Conservation (phyloP, 2,329 filamentous ascomycete species). For the Fusarium buharicum region DNA sequence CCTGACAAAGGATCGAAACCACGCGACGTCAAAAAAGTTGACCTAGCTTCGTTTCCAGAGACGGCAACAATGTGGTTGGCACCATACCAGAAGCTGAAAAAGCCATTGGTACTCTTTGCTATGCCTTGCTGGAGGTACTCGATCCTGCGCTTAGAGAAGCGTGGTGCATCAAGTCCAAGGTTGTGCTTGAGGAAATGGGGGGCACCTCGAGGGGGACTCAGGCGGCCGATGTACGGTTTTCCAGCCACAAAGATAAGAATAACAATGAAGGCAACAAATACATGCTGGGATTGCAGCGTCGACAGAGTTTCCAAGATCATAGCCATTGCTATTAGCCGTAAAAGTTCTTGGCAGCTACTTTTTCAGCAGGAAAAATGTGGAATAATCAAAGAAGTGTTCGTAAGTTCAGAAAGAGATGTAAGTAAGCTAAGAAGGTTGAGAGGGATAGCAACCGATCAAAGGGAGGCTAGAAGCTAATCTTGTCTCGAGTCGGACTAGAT, state of each 20-base stretch:
- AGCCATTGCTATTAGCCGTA: not conserved
- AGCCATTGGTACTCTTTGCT: constrained; percentile 50
- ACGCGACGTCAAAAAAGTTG: constrained; percentile 58
- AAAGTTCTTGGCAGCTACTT: not conserved
- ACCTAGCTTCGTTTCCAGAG: constrained; percentile 55
- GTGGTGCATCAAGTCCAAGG: not conserved
- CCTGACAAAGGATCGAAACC: constrained; percentile 57
- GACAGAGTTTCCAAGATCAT: not conserved
- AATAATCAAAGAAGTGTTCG: too few species aligned
- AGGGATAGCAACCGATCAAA: too few species aligned
- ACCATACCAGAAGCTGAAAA: constrained; percentile 62
- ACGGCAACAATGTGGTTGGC: constrained; percentile 57
- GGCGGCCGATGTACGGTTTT: not conserved
- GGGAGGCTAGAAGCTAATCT: too few species aligned
- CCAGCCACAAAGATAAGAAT: not conserved
- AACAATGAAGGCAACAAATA: not conserved
- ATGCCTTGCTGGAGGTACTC: constrained; percentile 55
- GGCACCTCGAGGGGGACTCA: not conserved
- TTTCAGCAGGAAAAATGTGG: not conserved
- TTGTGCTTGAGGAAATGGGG: not conserved
- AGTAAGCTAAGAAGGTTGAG: too few species aligned
- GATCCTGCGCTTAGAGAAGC: not conserved
- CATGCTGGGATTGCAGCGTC: not conserved
- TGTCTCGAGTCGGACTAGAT: too few species aligned
- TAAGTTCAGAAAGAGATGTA: too few species aligned